Evolutionary conservation across 192 early-diverging fungal genomes (phyloP), one percentile per base, ranked within the genome.

Genomic region (Rhizophagus clarus): DNA sequence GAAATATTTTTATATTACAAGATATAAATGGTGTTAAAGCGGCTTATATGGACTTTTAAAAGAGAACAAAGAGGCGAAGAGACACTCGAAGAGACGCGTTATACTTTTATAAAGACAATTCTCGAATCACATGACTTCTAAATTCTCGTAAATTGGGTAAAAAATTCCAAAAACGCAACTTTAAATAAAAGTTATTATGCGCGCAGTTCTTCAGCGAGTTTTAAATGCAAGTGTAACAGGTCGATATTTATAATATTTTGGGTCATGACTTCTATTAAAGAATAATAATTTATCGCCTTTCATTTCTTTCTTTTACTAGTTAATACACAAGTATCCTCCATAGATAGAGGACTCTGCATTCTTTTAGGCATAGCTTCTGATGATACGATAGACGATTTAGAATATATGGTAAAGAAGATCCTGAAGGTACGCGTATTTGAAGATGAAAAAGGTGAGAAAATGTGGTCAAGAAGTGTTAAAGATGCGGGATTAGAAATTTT

Each of bases 391-490:
- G 89, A 91, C 22, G 96, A 98, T 85, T 83, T 96, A 56, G 94
- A 95, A 28, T 96, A 92, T 80, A 93, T 97, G 89, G 92, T 93
- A 1, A 90, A 89, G 24, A 98, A 99, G 85, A 81, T 99, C 28
- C 83, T 94, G 0, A 91, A 83, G 56, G 82, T 97, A 28, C 90
- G 92, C 10, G 86, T 99, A 3, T 99, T 95, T 78, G 88, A 91
- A n/a, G 90, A 91, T 71, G 86, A 83, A 26, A 81, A 83, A 29
- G 90, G 92, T 8, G 81, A 72, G 4, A 82, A 81, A 40, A 90
- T 92, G 87, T 98, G 96, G 97, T 91, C 91, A 79, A 90, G 89
- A 77, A 91, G 91, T 62, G 95, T 95, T 75, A 90, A 91, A 71
- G 93, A 96, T 74, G 78, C 89, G 10, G 90, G 87, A 0, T 83